Conservation (phyloP, 176 grass and related monocot genomes). For the Aechmea fasciata region DNA sequence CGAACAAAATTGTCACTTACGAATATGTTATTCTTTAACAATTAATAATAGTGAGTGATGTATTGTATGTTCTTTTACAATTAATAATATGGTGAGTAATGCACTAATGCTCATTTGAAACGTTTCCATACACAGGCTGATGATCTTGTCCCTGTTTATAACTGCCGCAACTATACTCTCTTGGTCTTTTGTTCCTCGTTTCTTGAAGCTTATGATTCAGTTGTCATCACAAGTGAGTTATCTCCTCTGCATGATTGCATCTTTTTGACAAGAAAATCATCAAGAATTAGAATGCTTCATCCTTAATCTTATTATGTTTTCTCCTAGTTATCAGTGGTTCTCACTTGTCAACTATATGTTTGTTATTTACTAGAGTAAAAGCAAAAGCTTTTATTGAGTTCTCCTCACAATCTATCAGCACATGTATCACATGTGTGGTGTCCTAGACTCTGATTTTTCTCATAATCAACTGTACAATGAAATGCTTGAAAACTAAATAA, state of each 20-base stretch:
- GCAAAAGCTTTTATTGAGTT: not conserved
- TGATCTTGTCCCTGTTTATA: conserved; percentile 81
- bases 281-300: not conserved
- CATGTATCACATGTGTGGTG: not conserved
- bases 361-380: not conserved
- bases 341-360: not conserved
- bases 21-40: not conserved
- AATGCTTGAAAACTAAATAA: not conserved
- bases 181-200: conserved; percentile 93
- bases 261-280: conserved; percentile 2
- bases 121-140: conserved; percentile 61
- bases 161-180: conserved; percentile 69
- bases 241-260: conserved; percentile 21
- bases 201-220: conserved; percentile 95
- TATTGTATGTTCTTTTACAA: conserved; percentile 8
- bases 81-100: not conserved
- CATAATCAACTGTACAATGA: not conserved
- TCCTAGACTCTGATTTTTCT: not conserved
- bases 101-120: conserved; percentile 18
- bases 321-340: not conserved
- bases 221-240: conserved; percentile 91
- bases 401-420: not conserved
- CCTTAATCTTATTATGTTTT: not conserved
- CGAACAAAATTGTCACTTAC: not conserved
- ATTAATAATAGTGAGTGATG: not conserved